Evolutionary conservation across 768 basidiomycete genomes (phyloP), one percentile per base, ranked within the genome.

Genomic region (Suillus decipiens): DNA sequence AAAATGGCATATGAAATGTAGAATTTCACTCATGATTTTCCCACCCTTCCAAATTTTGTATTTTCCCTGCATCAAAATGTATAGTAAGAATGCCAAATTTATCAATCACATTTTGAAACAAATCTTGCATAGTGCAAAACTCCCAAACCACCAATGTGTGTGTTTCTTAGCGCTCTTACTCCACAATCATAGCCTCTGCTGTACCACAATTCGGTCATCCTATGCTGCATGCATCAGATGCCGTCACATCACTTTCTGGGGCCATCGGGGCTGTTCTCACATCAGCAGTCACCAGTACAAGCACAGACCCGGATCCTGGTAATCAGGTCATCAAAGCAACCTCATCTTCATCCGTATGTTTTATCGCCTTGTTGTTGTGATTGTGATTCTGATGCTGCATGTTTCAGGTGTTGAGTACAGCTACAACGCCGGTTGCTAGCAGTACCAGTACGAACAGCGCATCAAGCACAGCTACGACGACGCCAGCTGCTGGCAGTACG

Each of bases 161-260:
- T 12, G 7, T 11, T n/a, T 61, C 11, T 36, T 19, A 28, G 22
- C 33, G 42, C 9, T 4, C 4, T 34, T 6, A 31, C 2, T 15
- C 39, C n/a, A 53, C 5, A 14, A 50, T 12, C 55, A 22, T 34
- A 66, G 71, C 63, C 1, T 68, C 63, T 5, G 70, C 72, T 5
- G 11, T 42, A 31, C 71, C 71, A 1, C 72, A 73, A 42, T 70
- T 65, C 36, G 68, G 70, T 9, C 53, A 64, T 6, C 67, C 70
- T 0, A 1, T 45, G n/a, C 10, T 71, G 2, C 61, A 61, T 12
- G 63, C 7, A 5, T 39, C 73, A 45, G 66, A 72, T 36, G 62
- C 41, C 6, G 19, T 34, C 15, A 50, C 64, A 9, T 5, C 33
- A 3, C 12, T 24, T 31, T 34, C 33, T 28, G 50, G 19, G 31